Base-by-base conservation (phyloP, 768 basidiomycete species). In the Boletus reticulatus region DNA sequence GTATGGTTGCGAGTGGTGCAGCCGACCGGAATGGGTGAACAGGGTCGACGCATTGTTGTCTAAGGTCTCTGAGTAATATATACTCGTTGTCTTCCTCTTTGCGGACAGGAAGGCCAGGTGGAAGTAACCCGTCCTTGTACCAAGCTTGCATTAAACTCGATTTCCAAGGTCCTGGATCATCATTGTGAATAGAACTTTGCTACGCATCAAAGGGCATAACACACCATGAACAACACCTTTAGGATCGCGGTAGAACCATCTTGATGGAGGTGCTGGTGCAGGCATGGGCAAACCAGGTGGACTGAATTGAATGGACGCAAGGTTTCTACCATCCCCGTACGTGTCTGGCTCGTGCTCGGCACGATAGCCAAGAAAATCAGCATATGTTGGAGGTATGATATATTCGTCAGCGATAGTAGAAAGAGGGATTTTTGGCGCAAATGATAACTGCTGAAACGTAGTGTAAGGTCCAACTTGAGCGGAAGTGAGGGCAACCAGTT, bases 331-430 rank as follows among this genome's bases (percentile, higher is more conserved):
- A 47, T 65, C 75, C 49, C 76, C 76, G 31, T 75, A 72, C 22
- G 69, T 73, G 52, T 84, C 82, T 7, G 82, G 79, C 68, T 92
- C 91, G 61, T 85, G 73, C 57, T 80, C 73, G 17, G 75, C 76
- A 41, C 87, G 81, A 66, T 92, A 89, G 43, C 84, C 79, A 56
- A 91, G 72, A 71, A 93, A 92, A 41, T 84, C 78, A 13, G 85
- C 81, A 72, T 96, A 96, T 57, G 92, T 92, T 1, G 93, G 93
- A 9, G 93, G 93, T 49, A 96, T 96, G 54, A 92, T 82, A 70
- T 91, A 96, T 41, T 94, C 91, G 64, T 94, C 90, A 29, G 92
- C 89, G 51, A 96, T 89, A 0, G 88, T 82, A 27, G 89, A 88
- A 51, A 94, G 77, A n/a, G 93, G 93, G 63, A 96, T 92, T 48